Percentiles rank a stretch among this genome's conserved stretches.
These are phyloP conservation scores for Lactuca sativa DNA, from an alignment of 129 eudicot species.

Conservation along the genomic window DNA sequence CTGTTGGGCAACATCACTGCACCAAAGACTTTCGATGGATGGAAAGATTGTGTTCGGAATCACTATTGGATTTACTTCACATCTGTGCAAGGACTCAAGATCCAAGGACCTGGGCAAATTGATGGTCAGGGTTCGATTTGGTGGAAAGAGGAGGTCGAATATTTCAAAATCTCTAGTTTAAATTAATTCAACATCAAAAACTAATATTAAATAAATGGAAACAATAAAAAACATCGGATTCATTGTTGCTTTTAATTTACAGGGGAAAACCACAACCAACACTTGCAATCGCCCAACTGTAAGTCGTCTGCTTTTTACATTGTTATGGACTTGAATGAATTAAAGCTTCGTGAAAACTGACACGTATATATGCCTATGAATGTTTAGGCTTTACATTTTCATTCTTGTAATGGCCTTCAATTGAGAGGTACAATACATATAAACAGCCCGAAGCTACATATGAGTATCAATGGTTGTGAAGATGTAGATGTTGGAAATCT, in stretches of 20 bases:
- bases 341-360: not conserved
- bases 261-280: constrained; percentile 6
- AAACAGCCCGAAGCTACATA: constrained; percentile 47
- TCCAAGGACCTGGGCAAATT: constrained; percentile 42
- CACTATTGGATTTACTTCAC: constrained; percentile 38
- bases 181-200: not conserved
- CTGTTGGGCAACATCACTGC: constrained; percentile 46
- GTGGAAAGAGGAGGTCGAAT: constrained; percentile 36
- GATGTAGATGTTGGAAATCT: constrained; percentile 26
- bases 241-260: constrained; percentile 5
- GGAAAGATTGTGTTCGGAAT: constrained; percentile 23
- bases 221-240: not conserved
- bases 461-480: constrained; percentile 26
- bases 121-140: constrained; percentile 45
- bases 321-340: not conserved
- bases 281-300: constrained; percentile 33
- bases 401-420: constrained; percentile 40
- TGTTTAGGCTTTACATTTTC: constrained; percentile 49
- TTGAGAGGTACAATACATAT: constrained; percentile 34
- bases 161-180: not conserved
- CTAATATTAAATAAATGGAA: too few relatives aligned
- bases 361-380: not conserved
- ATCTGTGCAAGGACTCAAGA: constrained; percentile 35
- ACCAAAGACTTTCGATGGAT: constrained; percentile 28
- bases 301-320: constrained; percentile 9